Conservation (phyloP, 2,329 filamentous ascomycete species). For the Cylindrodendrum hubeiense region DNA sequence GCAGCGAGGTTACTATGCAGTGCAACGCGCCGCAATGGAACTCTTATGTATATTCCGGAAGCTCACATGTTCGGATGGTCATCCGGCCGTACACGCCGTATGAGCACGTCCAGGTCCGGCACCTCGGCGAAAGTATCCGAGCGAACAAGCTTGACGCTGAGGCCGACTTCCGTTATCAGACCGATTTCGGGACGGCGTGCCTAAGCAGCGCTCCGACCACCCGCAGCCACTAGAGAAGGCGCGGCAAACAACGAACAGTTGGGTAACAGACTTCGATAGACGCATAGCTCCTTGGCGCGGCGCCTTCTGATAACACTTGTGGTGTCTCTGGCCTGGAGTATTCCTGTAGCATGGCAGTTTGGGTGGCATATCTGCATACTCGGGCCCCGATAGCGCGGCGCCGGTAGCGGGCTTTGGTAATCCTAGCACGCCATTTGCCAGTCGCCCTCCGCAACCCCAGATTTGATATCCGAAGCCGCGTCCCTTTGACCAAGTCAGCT, state of each 20-base stretch:
- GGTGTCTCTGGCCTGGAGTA: neutral
- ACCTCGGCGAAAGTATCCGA: slow-evolving; percentile 19
- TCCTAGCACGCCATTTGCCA: slow-evolving; percentile 47
- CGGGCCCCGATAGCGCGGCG: slow-evolving; percentile 35
- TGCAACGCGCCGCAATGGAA: neutral
- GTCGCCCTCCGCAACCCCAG: slow-evolving; percentile 41
- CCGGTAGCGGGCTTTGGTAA: slow-evolving; percentile 47
- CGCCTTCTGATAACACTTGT: neutral
- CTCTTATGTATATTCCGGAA: neutral
- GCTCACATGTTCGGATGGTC: neutral
- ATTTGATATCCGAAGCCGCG: slow-evolving; percentile 37
- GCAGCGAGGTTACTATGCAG: neutral
- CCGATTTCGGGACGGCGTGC: slow-evolving; percentile 21
- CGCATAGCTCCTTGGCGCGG: slow-evolving; percentile 1
- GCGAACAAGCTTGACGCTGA: neutral
- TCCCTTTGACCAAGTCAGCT: slow-evolving; percentile 10
- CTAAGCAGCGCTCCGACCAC: slow-evolving; percentile 7
- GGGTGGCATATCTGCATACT: slow-evolving; percentile 14
- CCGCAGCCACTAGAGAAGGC: neutral
- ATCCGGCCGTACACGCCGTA: neutral
- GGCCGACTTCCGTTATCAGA: slow-evolving; percentile 22
- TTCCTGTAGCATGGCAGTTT: slow-evolving; percentile 30
- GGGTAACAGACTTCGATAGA: slow-evolving; percentile 1
- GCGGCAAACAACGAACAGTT: neutral
- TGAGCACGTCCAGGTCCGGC: neutral